Conservation (phyloP, 225 moss, liverwort and hornwort genomes). For the Bryum argenteum region DNA sequence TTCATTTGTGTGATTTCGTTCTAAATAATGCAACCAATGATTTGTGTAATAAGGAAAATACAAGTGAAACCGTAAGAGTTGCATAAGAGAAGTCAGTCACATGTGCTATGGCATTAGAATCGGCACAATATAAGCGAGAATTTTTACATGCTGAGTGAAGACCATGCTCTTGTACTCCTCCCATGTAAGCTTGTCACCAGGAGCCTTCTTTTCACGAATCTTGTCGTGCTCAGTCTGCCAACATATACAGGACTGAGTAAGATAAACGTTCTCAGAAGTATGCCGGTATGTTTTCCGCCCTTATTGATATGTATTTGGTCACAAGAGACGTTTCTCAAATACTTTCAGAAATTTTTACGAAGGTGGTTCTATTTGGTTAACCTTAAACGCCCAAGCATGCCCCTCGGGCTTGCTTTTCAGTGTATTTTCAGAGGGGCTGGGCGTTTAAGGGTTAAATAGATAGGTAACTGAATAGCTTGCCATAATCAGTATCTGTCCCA, state of each 20-base stretch:
- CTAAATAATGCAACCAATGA: neutral
- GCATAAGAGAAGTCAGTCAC: neutral
- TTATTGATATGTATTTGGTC: too few relatives aligned
- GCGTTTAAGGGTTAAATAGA: too few relatives aligned
- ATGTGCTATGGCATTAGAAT: neutral
- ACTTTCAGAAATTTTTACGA: too few relatives aligned
- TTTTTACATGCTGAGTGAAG: constrained; percentile 47
- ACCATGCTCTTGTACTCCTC: constrained; percentile 51
- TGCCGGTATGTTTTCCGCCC: too few relatives aligned
- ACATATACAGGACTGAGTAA: neutral
- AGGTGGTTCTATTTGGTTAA: too few relatives aligned
- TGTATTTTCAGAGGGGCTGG: too few relatives aligned
- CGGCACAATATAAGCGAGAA: neutral
- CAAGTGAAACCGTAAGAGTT: neutral
- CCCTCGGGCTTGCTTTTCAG: too few relatives aligned
- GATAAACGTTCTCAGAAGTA: neutral
- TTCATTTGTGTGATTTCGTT: neutral
- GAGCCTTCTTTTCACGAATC: constrained; percentile 34
- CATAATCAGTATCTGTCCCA: too few relatives aligned
- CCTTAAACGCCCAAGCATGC: too few relatives aligned
- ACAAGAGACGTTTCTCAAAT: too few relatives aligned
- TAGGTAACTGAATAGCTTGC: too few relatives aligned
- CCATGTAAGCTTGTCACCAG: constrained; percentile 41
- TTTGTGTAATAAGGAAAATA: neutral
- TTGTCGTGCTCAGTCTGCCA: constrained; percentile 43